Conservation (phyloP, 2,329 filamentous ascomycete species). For the Monosporascus cannonballus region DNA sequence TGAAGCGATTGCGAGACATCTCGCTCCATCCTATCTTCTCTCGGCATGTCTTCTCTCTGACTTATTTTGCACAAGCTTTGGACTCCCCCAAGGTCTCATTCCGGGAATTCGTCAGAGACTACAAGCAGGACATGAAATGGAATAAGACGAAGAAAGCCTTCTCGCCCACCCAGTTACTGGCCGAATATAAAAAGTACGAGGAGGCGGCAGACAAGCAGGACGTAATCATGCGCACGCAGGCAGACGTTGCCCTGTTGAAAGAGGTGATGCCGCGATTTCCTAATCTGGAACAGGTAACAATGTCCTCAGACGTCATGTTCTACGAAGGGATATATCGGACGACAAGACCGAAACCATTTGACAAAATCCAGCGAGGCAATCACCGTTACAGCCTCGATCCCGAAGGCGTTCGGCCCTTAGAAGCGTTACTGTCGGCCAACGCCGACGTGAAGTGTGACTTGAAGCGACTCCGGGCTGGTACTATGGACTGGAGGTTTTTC, state of each 20-base stretch:
- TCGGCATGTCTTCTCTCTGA: slow-evolving; percentile 17
- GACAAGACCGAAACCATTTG: slow-evolving; percentile 7
- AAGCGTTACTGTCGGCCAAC: slow-evolving; percentile 18
- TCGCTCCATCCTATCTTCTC: slow-evolving; percentile 18
- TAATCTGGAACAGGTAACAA: slow-evolving; percentile 12
- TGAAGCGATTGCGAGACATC: slow-evolving; percentile 17
- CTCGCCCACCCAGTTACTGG: slow-evolving; percentile 4
- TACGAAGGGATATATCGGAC: slow-evolving; percentile 2
- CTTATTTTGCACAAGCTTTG: slow-evolving; percentile 16
- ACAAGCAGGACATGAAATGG: slow-evolving; percentile 8
- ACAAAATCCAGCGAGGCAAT: slow-evolving; percentile 2
- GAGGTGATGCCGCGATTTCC: slow-evolving; percentile 18
- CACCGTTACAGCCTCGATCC: slow-evolving; percentile 6
- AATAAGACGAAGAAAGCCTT: slow-evolving; percentile 4
- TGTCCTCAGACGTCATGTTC: slow-evolving; percentile 12
- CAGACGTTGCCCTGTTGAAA: slow-evolving; percentile 12
- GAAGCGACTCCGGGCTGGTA: slow-evolving; percentile 12
- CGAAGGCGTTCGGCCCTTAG: slow-evolving; percentile 14
- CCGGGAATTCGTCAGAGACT: slow-evolving; percentile 8
- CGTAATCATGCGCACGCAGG: slow-evolving; percentile 4
- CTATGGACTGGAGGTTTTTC: slow-evolving; percentile 20
- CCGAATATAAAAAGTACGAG: slow-evolving; percentile 15
- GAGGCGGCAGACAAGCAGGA: slow-evolving; percentile 11
- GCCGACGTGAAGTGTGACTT: slow-evolving; percentile 10
- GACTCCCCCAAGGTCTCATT: slow-evolving; percentile 8